Percentiles rank a stretch among this genome's conserved stretches.
These are phyloP conservation scores for Candida bentonensis DNA, from an alignment of 805 yeast species.

Conservation along the genomic window DNA sequence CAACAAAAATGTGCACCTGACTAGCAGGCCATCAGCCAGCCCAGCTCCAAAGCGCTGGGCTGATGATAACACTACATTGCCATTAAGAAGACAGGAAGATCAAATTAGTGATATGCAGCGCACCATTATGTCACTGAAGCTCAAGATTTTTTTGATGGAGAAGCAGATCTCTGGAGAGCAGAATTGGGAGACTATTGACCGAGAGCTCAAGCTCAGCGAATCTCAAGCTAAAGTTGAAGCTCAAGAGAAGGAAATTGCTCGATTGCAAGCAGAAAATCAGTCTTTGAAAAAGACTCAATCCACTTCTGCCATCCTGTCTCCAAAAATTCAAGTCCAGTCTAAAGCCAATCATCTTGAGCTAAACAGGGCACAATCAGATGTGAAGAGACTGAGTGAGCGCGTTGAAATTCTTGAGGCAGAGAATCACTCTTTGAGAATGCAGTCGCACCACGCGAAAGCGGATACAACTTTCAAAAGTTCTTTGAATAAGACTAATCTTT, in stretches of 20 bases:
- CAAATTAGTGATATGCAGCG: slow-evolving; percentile 9
- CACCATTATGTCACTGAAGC: slow-evolving; percentile 10
- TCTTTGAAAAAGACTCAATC: background rate
- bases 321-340: background rate
- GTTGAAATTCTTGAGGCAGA: slow-evolving; percentile 4
- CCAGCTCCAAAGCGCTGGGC: background rate
- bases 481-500: slow-evolving; percentile 2
- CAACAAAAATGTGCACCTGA: background rate
- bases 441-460: background rate
- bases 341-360: background rate
- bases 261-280: slow-evolving; percentile 6
- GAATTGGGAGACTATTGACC: slow-evolving; percentile 11
- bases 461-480: background rate
- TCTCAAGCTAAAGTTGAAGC: slow-evolving; percentile 12
- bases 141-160: slow-evolving; percentile 9
- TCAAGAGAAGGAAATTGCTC: slow-evolving; percentile 11
- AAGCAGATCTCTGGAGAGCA: slow-evolving; percentile 13
- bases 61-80: slow-evolving; percentile 3
- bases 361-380: background rate
- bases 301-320: background rate
- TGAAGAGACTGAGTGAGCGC: slow-evolving; percentile 3
- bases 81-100: slow-evolving; percentile 13
- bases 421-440: slow-evolving; percentile 2
- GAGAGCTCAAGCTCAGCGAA: slow-evolving; percentile 13
- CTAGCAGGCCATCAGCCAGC: background rate